Evolutionary conservation across 371 early-diverging fungal species (phyloP).

Genomic region (Mucor saturninus): DNA sequence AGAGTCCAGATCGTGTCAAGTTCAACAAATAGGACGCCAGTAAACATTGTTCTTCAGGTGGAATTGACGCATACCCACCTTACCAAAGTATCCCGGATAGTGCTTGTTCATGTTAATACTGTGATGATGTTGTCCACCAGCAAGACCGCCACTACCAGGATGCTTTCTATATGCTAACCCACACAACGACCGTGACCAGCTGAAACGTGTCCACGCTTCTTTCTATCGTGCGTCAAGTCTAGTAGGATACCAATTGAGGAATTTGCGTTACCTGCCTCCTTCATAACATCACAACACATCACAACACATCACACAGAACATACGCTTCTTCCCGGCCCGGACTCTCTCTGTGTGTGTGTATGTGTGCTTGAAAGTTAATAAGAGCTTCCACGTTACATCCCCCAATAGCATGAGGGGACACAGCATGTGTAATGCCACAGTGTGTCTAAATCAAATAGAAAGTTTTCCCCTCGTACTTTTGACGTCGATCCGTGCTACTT

Average conservation of each 20-base stretch:
- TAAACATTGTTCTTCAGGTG: conserved; percentile 94
- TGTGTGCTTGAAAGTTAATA: too few species aligned
- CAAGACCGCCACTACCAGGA: conserved; percentile 99
- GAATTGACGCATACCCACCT: conserved; percentile 99
- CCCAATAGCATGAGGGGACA: too few species aligned
- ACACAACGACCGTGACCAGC: conserved; percentile 93
- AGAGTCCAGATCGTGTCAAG: conserved; percentile 94
- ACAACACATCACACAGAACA: too few species aligned
- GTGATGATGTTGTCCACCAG: conserved; percentile 99
- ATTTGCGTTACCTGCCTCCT: too few species aligned
- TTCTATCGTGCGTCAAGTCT: conserved; percentile 83
- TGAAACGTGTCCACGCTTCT: conserved; percentile 92
- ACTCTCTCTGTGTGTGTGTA: too few species aligned
- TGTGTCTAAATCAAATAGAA: too few species aligned
- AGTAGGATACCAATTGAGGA: conserved; percentile 67
- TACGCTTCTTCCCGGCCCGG: too few species aligned
- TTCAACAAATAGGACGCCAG: conserved; percentile 89
- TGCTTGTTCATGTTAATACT: conserved; percentile 99
- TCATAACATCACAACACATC: too few species aligned
- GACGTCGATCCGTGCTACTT: too few species aligned
- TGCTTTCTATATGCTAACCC: conserved; percentile 98
- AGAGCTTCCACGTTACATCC: too few species aligned
- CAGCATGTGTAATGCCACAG: too few species aligned
- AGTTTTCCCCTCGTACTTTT: too few species aligned
- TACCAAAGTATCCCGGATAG: conserved; percentile 99